Percentiles rank a stretch among this genome's conserved stretches.
Conservation (phyloP, 129 eudicot species). For the Heracleum sosnowskyi region DNA sequence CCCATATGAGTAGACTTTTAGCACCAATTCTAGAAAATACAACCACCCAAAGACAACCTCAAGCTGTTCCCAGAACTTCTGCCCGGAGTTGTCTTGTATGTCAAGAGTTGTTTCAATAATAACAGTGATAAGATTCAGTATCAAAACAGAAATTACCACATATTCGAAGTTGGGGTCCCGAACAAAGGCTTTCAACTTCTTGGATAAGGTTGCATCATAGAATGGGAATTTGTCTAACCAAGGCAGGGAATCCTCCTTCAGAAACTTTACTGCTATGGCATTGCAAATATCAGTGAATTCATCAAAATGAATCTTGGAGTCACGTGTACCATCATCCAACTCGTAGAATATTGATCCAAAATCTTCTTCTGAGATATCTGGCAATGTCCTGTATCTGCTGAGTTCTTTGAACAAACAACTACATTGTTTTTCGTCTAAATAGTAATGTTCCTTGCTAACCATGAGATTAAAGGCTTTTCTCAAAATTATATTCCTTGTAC, state of each 20-base stretch:
- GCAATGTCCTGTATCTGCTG: slow-evolving; percentile 88
- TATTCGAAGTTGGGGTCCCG: slow-evolving; percentile 51
- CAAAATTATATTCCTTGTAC: slow-evolving; percentile 58
- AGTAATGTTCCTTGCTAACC: slow-evolving; percentile 28
- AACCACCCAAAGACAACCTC: slow-evolving; percentile 95
- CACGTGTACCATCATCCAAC: slow-evolving; percentile 64
- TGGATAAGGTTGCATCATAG: slow-evolving; percentile 50
- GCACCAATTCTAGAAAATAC: slow-evolving; percentile 82
- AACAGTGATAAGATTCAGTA: slow-evolving; percentile 73
- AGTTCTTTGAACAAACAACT: slow-evolving; percentile 70
- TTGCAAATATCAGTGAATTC: slow-evolving; percentile 91
- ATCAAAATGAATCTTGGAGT: slow-evolving; percentile 62
- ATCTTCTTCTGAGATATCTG: slow-evolving; percentile 86
- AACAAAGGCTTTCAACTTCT: slow-evolving; percentile 51
- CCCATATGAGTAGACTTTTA: slow-evolving; percentile 76
- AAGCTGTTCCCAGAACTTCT: slow-evolving; percentile 70
- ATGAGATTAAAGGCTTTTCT: slow-evolving; percentile 69
- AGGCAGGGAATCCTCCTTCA: slow-evolving; percentile 61
- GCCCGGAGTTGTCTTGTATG: slow-evolving; percentile 74
- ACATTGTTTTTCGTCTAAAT: slow-evolving; percentile 61
- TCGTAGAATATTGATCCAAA: slow-evolving; percentile 63
- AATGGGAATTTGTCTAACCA: slow-evolving; percentile 46
- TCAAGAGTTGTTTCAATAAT: slow-evolving; percentile 92
- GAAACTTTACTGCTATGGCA: slow-evolving; percentile 86
- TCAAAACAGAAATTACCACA: slow-evolving; percentile 48